Conservation (phyloP, 768 basidiomycete genomes). For the Clitopilus passeckerianus region DNA sequence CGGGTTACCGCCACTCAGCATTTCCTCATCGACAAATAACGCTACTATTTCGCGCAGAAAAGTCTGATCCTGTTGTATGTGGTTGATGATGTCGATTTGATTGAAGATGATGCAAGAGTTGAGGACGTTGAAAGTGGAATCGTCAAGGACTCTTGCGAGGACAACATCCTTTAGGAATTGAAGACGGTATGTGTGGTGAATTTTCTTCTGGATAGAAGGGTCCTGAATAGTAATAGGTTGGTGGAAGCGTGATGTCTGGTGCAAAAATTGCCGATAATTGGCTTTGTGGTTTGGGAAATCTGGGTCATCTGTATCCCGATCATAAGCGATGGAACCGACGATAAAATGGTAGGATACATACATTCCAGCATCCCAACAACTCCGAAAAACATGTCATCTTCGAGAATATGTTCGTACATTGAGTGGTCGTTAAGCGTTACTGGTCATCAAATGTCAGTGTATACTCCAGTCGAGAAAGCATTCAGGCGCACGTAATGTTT, state of each 20-base stretch:
- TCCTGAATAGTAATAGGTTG: conserved; percentile 86
- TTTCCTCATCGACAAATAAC: conserved; percentile 70
- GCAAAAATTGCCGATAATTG: conserved; percentile 91
- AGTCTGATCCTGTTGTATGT: conserved; percentile 72
- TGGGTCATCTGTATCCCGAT: conserved; percentile 72
- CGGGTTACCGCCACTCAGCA: conserved; percentile 34
- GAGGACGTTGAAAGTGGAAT: conserved; percentile 94
- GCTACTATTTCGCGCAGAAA: conserved; percentile 78
- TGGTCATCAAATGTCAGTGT: conserved; percentile 23
- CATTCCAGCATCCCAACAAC: conserved; percentile 98
- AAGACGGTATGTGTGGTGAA: conserved; percentile 95
- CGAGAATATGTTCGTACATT: conserved; percentile 92
- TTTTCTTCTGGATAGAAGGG: conserved; percentile 70
- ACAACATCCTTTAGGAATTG: conserved; percentile 99
- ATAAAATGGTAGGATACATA: conserved; percentile 32
- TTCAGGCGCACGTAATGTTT: conserved; percentile 71
- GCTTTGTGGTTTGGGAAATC: conserved; percentile 97
- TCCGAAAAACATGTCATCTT: conserved; percentile 88
- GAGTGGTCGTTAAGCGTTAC: conserved; percentile 94
- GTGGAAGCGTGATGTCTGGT: conserved; percentile 78
- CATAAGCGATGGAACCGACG: conserved; percentile 6
- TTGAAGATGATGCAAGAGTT: conserved; percentile 98
- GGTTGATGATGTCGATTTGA: conserved; percentile 94
- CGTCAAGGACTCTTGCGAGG: conserved; percentile 89
- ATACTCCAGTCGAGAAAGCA: neutral